These are phyloP conservation scores for Tympanopsis confertula DNA, from an alignment of 2,329 filamentous ascomycete genomes.

Conservation along the genomic window DNA sequence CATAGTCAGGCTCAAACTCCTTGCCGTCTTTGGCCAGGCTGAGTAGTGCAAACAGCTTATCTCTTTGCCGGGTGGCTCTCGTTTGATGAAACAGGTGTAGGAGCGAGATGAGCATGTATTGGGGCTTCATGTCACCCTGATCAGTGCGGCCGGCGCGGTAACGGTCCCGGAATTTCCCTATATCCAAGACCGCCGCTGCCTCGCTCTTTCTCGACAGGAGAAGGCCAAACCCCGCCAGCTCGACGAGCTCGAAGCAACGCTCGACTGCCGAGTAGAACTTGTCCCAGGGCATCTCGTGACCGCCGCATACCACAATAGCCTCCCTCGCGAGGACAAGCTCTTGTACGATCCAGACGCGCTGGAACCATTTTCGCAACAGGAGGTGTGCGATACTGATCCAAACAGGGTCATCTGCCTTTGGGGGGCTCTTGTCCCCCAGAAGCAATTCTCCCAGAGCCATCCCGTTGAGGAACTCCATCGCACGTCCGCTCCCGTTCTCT, in stretches of 20 bases:
- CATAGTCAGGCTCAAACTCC: constrained; percentile 3
- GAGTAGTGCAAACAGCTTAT: constrained; percentile 3
- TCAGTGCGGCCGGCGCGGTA: no score
- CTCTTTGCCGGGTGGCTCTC: constrained; percentile 2
- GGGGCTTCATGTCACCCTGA: no score
- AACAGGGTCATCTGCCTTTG: no score
- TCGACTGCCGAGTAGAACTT: constrained; percentile 1
- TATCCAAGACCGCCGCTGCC: no score
- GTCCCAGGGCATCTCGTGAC: constrained; percentile 2
- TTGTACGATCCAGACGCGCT: constrained; percentile 4
- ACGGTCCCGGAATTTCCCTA: no score
- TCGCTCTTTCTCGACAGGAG: no score
- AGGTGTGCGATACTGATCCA: no score
- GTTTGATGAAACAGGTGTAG: no score
- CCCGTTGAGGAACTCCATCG: constrained; percentile 1
- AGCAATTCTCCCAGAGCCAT: background rate
- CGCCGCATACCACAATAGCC: constrained; percentile 2
- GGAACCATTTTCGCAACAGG: no score
- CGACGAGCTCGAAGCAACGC: no score
- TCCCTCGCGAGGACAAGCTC: constrained; percentile 3
- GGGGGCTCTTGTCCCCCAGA: background rate
- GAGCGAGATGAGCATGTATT: no score
- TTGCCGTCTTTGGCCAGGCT: constrained; percentile 1
- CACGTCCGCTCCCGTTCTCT: background rate
- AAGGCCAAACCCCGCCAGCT: no score